Percentiles rank a stretch among this genome's conserved stretches.
These are phyloP conservation scores for Linum trigynum DNA, from an alignment of 345 rosid genomes.

Conservation along the genomic window DNA sequence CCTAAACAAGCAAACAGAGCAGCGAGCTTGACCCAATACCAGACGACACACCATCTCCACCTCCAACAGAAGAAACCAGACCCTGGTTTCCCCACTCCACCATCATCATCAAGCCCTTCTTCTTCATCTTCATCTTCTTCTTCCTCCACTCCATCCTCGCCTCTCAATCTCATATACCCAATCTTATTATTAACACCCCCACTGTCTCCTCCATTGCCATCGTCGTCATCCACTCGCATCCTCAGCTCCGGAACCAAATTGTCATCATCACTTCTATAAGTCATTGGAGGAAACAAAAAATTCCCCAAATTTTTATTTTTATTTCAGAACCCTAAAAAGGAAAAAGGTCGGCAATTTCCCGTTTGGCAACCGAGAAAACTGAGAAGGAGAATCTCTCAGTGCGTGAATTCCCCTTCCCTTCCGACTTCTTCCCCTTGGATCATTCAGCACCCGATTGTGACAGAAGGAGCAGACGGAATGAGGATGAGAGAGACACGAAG, in stretches of 20 bases:
- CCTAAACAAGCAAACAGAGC: conserved; percentile 40
- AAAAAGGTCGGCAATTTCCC: conserved; percentile 11
- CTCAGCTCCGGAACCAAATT: conserved; percentile 69
- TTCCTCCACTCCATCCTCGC: conserved; percentile 27
- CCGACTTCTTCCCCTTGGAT: too few relatives aligned
- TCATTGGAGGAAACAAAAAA: conserved; percentile 38
- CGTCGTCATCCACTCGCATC: conserved; percentile 23
- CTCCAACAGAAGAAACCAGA: conserved; percentile 17
- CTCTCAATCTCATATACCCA: conserved; percentile 36
- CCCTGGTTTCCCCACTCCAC: conserved; percentile 11
- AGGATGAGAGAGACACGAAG: conserved; percentile 21
- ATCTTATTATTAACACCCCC: conserved; percentile 18
- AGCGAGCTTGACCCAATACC: conserved; percentile 68
- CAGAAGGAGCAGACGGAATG: too few relatives aligned
- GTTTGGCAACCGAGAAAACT: conserved; percentile 23
- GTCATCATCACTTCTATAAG: conserved; percentile 39
- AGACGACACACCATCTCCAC: conserved; percentile 32
- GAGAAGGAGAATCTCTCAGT: background rate
- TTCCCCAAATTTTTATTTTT: conserved; percentile 5
- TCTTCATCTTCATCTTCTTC: conserved; percentile 5
- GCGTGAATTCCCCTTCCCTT: background rate
- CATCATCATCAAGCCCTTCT: conserved; percentile 11
- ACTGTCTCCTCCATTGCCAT: conserved; percentile 23
- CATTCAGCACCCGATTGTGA: too few relatives aligned
- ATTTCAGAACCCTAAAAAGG: background rate